Conservation (phyloP, 2,329 filamentous ascomycete genomes). For the Botrytis hyacinthi region DNA sequence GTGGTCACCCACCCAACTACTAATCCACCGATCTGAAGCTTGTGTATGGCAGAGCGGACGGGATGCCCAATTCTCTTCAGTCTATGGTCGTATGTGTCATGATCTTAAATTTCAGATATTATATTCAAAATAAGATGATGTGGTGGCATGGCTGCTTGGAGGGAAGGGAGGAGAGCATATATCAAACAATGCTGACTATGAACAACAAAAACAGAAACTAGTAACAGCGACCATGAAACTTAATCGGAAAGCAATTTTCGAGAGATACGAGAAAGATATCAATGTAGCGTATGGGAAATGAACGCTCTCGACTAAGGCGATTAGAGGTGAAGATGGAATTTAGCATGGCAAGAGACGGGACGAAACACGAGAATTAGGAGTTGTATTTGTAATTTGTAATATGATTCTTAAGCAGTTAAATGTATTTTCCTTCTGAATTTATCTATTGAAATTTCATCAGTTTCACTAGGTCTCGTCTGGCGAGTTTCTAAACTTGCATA, state of each 20-base stretch:
- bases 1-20: slow-evolving; percentile 9
- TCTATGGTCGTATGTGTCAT: neutral
- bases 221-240: slow-evolving; percentile 18
- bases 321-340: neutral
- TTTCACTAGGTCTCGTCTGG: neutral
- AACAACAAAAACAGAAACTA: slow-evolving; percentile 3
- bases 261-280: slow-evolving; percentile 16
- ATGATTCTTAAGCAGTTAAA: neutral
- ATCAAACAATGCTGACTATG: neutral
- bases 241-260: slow-evolving; percentile 14
- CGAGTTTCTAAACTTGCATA: neutral
- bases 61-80: slow-evolving; percentile 10
- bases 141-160: neutral
- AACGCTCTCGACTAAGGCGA: neutral
- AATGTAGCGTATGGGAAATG: slow-evolving; percentile 3
- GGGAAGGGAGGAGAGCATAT: neutral
- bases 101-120: rapidly evolving
- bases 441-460: neutral
- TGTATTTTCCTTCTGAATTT: no score
- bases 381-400: no score
- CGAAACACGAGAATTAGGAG: neutral
- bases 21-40: slow-evolving; percentile 10
- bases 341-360: neutral
- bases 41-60: slow-evolving; percentile 10
- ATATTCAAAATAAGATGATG: no score